Conservation (phyloP, 1,139 yeast genomes). For the Yamadazyma triangularis region DNA sequence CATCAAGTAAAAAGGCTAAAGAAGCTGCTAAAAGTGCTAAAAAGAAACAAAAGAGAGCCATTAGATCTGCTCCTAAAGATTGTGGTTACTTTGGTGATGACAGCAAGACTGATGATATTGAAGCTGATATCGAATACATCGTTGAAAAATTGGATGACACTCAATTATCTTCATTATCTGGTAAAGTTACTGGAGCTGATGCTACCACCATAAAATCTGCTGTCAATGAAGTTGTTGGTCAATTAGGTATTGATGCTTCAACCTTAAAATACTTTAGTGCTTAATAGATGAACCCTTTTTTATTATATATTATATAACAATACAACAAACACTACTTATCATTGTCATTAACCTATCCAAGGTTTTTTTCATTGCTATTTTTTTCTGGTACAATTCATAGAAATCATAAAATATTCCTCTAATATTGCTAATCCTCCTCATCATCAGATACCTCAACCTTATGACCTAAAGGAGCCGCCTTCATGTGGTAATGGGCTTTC, state of each 20-base stretch:
- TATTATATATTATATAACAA: neutral
- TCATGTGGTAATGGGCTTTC: slow-evolving; percentile 72
- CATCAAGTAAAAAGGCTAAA: slow-evolving; percentile 79
- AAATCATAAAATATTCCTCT: no score
- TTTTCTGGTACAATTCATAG: no score
- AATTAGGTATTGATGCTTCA: slow-evolving; percentile 29
- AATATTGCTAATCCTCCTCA: slow-evolving; percentile 14
- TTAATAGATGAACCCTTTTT: slow-evolving; percentile 1
- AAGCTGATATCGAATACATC: slow-evolving; percentile 73
- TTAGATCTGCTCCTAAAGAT: slow-evolving; percentile 82
- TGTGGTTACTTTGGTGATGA: slow-evolving; percentile 81
- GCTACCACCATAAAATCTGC: slow-evolving; percentile 50
- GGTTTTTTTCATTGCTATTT: no score
- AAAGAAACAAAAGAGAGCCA: slow-evolving; percentile 96
- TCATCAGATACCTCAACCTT: slow-evolving; percentile 28
- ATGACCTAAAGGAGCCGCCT: slow-evolving; percentile 49
- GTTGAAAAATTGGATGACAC: slow-evolving; percentile 77
- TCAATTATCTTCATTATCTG: slow-evolving; percentile 67
- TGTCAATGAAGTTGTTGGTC: slow-evolving; percentile 45
- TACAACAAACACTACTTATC: neutral
- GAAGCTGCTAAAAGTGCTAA: slow-evolving; percentile 95
- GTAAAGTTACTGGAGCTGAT: slow-evolving; percentile 50
- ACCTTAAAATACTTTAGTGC: slow-evolving; percentile 31
- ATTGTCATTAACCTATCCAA: no score
- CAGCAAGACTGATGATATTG: slow-evolving; percentile 60